These are phyloP conservation scores for Jackrogersella multiformis DNA, from an alignment of 495 filamentous ascomycete genomes.

Conservation along the genomic window DNA sequence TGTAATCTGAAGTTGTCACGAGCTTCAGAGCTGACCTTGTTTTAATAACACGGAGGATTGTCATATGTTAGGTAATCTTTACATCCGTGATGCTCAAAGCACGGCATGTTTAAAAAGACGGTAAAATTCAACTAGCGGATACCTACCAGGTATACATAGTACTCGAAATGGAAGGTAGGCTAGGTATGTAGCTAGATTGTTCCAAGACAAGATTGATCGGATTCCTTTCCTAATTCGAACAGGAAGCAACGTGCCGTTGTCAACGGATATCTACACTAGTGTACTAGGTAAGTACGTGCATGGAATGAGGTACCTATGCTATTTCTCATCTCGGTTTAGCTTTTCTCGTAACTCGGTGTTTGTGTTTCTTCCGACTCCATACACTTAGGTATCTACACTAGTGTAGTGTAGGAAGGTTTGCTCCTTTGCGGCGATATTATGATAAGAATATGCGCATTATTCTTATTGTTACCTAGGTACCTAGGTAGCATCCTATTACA, in stretches of 20 bases:
- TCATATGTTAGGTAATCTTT: neutral
- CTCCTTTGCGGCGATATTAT: neutral
- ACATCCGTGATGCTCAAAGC: neutral
- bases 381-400: too few relatives aligned
- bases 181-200: slow-evolving; percentile 14
- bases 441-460: slow-evolving; percentile 1
- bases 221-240: slow-evolving; percentile 33
- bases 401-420: too few relatives aligned
- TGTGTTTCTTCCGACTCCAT: neutral
- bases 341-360: neutral
- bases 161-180: slow-evolving; percentile 39
- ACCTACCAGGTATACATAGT: too few relatives aligned
- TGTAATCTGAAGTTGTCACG: neutral
- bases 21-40: slow-evolving; percentile 1
- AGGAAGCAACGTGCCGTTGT: slow-evolving; percentile 30
- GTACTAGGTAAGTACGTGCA: slow-evolving; percentile 16
- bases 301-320: slow-evolving; percentile 26
- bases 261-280: too few relatives aligned
- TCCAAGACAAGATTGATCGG: slow-evolving; percentile 24
- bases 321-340: slow-evolving; percentile 29
- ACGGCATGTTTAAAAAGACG: neutral
- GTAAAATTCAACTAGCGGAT: slow-evolving; percentile 28
- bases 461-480: neutral
- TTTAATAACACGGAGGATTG: neutral
- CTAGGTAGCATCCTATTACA: too few relatives aligned